Conservation (phyloP, 805 yeast species). For the Ogataea pini region DNA sequence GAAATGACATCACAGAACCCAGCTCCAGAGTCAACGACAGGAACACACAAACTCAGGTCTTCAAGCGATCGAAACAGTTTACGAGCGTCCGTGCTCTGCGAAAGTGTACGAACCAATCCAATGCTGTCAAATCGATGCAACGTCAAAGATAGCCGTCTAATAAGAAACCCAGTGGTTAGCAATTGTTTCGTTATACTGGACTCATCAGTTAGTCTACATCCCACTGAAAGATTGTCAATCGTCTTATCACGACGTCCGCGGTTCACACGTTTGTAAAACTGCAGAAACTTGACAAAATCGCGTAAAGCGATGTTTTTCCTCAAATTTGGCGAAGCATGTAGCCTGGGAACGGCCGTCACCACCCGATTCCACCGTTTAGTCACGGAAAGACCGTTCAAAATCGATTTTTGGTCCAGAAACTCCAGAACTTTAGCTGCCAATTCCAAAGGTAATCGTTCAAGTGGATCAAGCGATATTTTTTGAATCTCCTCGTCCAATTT, state of each 20-base stretch:
- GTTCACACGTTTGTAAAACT: conserved; percentile 14
- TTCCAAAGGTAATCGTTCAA: conserved; percentile 30
- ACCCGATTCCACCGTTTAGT: conserved; percentile 20
- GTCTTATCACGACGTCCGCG: conserved; percentile 9
- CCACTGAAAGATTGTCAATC: conserved; percentile 10
- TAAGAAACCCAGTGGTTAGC: conserved; percentile 12
- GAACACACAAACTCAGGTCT: conserved; percentile 16
- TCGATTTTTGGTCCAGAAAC: conserved; percentile 17
- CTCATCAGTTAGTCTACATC: conserved; percentile 18
- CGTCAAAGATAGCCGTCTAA: conserved; percentile 8
- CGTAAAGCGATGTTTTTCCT: conserved; percentile 9
- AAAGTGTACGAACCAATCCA: conserved; percentile 11
- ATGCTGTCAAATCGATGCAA: conserved; percentile 13
- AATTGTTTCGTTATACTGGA: conserved; percentile 19
- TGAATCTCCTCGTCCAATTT: conserved; percentile 1
- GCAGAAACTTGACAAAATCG: conserved; percentile 19
- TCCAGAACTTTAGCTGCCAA: conserved; percentile 16
- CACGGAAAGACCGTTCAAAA: conserved; percentile 21
- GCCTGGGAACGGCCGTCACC: conserved; percentile 13
- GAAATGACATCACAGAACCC: conserved; percentile 19
- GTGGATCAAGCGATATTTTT: conserved; percentile 21
- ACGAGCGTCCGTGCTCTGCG: conserved; percentile 12
- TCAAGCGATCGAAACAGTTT: conserved; percentile 12
- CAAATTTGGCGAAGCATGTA: conserved; percentile 16
- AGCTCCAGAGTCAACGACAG: conserved; percentile 19